Base-by-base conservation (phyloP, 2,329 filamentous ascomycete species). In the Beauveria asiatica region DNA sequence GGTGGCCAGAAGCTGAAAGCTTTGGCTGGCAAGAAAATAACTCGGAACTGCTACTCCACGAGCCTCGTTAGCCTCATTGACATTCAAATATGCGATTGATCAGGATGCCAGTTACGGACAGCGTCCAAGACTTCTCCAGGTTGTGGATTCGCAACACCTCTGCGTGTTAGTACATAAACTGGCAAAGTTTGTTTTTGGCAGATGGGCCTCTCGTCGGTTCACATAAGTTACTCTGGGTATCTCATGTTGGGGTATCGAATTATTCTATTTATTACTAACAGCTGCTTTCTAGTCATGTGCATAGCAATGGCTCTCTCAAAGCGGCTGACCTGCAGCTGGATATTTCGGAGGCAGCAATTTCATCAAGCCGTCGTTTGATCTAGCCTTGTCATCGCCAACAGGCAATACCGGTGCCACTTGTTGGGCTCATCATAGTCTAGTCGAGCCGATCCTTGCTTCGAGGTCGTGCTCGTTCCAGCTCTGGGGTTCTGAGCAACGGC, bases 371-470 rank as follows among this genome's bases (percentile, higher is more conserved):
- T 39, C 49, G 11, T 46, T 5, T 5, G 9, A 50, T 23, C 23
- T 25, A 17, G 33, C 46, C 10, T 49, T 13, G 16, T 13, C 17
- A n/a, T 13, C 25, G 30, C 39, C 42, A 56, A 21, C 21, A 19
- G 39, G 19, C 3, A 30, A 8, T 27, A 10, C 17, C 2, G 5
- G 10, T 41, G 45, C 21, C 5, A 21, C 3, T 41, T n/a, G n/a
- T 10, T 33, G 11, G 13, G 33, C 27, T 8, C 11, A 16, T 37
- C 23, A 17, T 51, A 39, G 11, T 46, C 45, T 62, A 70, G 56
- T 69, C 67, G 30, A 66, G 53, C 37, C 68, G 65, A 48, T 69
- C 67, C 57, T 69, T 70, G 60, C 66, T 66, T 16, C 62, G 59
- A 45, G 61, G 62, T 33, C 65, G 64, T 6, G 59, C 63, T 41